Evolutionary conservation across 495 filamentous ascomycete species (phyloP).

Genomic region (Hapsidospora chrysogenum): DNA sequence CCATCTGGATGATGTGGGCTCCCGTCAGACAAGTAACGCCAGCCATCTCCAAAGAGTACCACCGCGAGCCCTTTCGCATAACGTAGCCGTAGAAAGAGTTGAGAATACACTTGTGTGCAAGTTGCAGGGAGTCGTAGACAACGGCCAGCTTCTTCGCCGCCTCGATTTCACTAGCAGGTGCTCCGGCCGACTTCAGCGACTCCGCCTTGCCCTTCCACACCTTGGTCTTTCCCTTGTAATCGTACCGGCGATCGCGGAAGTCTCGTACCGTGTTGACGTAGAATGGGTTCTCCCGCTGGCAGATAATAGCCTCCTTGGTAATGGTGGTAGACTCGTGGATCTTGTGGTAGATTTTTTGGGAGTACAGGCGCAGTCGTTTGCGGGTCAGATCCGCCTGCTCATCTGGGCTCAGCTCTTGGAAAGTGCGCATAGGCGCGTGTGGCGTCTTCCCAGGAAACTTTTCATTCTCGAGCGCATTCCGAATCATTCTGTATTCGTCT

Average conservation of each 20-base stretch:
- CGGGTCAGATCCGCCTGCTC: slow-evolving; percentile 72
- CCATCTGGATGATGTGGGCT: slow-evolving; percentile 95
- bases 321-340: slow-evolving; percentile 92
- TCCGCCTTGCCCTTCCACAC: slow-evolving; percentile 97
- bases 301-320: slow-evolving; percentile 92
- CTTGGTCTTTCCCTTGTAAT: slow-evolving; percentile 97
- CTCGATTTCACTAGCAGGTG: slow-evolving; percentile 61
- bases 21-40: slow-evolving; percentile 96
- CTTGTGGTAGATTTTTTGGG: slow-evolving; percentile 98
- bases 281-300: slow-evolving; percentile 95
- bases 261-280: slow-evolving; percentile 92
- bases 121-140: slow-evolving; percentile 86
- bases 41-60: slow-evolving; percentile 99
- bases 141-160: slow-evolving; percentile 98
- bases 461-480: slow-evolving; percentile 83
- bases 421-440: slow-evolving; percentile 51
- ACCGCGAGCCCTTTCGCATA: slow-evolving; percentile 95
- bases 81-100: slow-evolving; percentile 99
- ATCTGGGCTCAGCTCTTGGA: slow-evolving; percentile 64
- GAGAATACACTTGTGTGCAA: slow-evolving; percentile 97
- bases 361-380: slow-evolving; percentile 82
- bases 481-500: slow-evolving; percentile 99
- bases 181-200: slow-evolving; percentile 64
- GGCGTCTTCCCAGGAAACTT: slow-evolving; percentile 64
- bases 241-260: slow-evolving; percentile 90